These are phyloP conservation scores for Amyloporia xantha DNA, from an alignment of 768 basidiomycete genomes.

Conservation along the genomic window DNA sequence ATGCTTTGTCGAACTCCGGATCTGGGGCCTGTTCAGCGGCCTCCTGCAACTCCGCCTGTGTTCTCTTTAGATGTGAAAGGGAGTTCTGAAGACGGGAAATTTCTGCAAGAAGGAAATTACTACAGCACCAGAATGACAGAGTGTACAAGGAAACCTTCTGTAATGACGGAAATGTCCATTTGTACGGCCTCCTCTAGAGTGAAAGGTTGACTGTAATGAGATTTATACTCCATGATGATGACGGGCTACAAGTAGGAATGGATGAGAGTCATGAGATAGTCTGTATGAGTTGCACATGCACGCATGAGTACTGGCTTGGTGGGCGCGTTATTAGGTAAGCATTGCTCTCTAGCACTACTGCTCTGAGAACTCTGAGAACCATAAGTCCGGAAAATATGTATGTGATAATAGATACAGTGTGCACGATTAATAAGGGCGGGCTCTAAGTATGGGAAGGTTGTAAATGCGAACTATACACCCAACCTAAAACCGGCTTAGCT, in stretches of 20 bases:
- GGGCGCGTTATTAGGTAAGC: not conserved
- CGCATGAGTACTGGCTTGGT: no score
- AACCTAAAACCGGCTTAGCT: no score
- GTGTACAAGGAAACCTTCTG: constrained; percentile 47
- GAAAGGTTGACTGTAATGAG: constrained; percentile 71
- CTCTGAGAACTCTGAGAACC: not conserved
- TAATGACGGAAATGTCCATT: constrained; percentile 61
- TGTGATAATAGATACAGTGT: constrained; percentile 17
- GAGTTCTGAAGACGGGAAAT: constrained; percentile 73
- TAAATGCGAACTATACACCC: constrained; percentile 30
- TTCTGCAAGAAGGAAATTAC: constrained; percentile 36
- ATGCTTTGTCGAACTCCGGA: constrained; percentile 49
- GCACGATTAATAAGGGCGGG: not conserved
- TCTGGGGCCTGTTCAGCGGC: constrained; percentile 40
- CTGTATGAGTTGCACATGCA: no score
- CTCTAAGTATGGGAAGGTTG: constrained; percentile 2
- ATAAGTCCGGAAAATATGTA: not conserved
- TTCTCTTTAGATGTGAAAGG: constrained; percentile 49
- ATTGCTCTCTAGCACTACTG: not conserved
- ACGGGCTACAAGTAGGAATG: no score
- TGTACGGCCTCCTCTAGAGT: constrained; percentile 55
- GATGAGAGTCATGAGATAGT: no score
- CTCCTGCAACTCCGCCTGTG: constrained; percentile 52
- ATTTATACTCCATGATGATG: constrained; percentile 61
- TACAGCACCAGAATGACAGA: not conserved